Evolutionary conservation across 805 yeast genomes (phyloP).

Genomic region (Saccharomycopsis fermentans): DNA sequence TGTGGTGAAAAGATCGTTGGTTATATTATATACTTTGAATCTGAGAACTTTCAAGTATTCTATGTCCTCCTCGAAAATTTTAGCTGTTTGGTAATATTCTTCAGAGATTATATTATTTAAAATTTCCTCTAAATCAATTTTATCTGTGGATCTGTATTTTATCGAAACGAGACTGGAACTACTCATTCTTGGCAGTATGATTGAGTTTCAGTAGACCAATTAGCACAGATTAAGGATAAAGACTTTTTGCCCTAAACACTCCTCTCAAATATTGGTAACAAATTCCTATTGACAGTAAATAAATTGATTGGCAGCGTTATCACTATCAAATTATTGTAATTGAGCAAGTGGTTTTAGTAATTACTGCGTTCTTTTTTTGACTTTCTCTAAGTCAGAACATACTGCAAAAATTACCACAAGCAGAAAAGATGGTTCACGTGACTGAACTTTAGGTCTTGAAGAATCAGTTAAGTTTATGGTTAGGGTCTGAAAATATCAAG

Average conservation of each 20-base stretch:
- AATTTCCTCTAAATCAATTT: constrained; percentile 31
- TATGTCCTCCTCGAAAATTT: constrained; percentile 34
- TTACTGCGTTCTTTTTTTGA: constrained; percentile 13
- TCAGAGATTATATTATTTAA: constrained; percentile 36
- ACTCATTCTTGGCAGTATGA: constrained; percentile 27
- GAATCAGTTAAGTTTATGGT: too few relatives aligned
- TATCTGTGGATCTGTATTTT: constrained; percentile 40
- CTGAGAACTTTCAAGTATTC: constrained; percentile 36
- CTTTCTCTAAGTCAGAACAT: neutral
- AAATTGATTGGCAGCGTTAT: too few relatives aligned
- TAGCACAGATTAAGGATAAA: too few relatives aligned
- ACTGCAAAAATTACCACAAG: too few relatives aligned
- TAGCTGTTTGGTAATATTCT: constrained; percentile 37
- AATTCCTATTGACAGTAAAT: too few relatives aligned
- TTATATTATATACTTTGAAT: constrained; percentile 22
- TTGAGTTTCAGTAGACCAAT: too few relatives aligned
- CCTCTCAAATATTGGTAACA: too few relatives aligned
- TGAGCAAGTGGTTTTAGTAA: neutral
- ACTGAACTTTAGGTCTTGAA: too few relatives aligned
- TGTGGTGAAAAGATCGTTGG: constrained; percentile 27
- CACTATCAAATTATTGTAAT: too few relatives aligned
- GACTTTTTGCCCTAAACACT: too few relatives aligned
- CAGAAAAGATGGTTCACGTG: too few relatives aligned
- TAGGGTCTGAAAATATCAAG: too few relatives aligned
- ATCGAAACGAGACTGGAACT: constrained; percentile 37